Percentiles rank a stretch among this genome's conserved stretches.
phyloP scores from a whole-genome alignment of 257 asterid genomes.

The Salvia hispanica region DNA sequence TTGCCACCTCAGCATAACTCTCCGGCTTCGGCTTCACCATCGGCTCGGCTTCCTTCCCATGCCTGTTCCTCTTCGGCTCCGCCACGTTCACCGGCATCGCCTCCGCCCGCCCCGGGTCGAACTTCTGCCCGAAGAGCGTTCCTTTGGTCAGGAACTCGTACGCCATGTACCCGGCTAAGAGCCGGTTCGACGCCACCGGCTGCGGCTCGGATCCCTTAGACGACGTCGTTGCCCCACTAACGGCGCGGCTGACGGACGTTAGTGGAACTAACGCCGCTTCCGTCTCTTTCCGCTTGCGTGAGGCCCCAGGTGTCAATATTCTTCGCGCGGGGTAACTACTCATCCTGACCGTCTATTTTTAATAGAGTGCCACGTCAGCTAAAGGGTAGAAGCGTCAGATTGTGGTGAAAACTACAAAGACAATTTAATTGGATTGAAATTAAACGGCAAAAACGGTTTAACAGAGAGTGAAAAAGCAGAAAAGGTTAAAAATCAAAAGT shows the following conservation, averaged over 20 bases:
- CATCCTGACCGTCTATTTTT: slow-evolving; percentile 56
- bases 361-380: slow-evolving; percentile 42
- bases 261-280: slow-evolving; percentile 44
- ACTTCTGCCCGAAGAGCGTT: slow-evolving; percentile 55
- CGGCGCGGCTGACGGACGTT: slow-evolving; percentile 41
- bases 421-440: background rate
- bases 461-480: background rate
- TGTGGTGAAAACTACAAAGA: slow-evolving; percentile 1
- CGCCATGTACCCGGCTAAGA: slow-evolving; percentile 77
- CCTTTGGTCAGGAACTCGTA: slow-evolving; percentile 61
- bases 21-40: slow-evolving; percentile 38
- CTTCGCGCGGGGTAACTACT: slow-evolving; percentile 52
- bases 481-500: slow-evolving; percentile 19
- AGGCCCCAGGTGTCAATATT: slow-evolving; percentile 39
- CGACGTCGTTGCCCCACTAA: slow-evolving; percentile 25
- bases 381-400: slow-evolving; percentile 30
- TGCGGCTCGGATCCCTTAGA: slow-evolving; percentile 33
- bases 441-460: slow-evolving; percentile 30
- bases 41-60: slow-evolving; percentile 35
- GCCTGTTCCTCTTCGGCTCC: slow-evolving; percentile 41
- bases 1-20: slow-evolving; percentile 65
- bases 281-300: slow-evolving; percentile 68
- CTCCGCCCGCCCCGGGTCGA: slow-evolving; percentile 59
- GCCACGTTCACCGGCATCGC: slow-evolving; percentile 36
- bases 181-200: slow-evolving; percentile 44